Evolutionary conservation across 306 rosid species (phyloP).

Genomic region (Ormosia emarginata): DNA sequence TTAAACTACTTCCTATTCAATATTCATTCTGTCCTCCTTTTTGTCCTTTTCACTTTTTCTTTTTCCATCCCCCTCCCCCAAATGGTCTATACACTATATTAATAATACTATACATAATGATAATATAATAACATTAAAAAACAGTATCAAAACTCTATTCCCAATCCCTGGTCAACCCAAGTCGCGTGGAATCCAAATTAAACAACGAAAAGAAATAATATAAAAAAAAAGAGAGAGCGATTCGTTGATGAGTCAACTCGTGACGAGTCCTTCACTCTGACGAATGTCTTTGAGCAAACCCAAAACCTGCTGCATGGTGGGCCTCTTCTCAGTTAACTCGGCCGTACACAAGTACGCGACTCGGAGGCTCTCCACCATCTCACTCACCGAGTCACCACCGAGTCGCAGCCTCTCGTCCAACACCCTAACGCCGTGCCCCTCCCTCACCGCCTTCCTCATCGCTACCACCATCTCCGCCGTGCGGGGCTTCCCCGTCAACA

Average conservation of each 20-base stretch:
- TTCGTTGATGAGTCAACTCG: constrained; percentile 6
- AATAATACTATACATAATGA: background rate
- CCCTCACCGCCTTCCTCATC: constrained; percentile 62
- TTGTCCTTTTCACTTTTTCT: background rate
- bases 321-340: constrained; percentile 70
- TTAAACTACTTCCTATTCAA: background rate
- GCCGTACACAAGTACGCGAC: constrained; percentile 77
- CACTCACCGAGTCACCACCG: constrained; percentile 34
- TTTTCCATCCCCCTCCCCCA: background rate
- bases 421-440: constrained; percentile 35
- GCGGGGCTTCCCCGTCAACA: constrained; percentile 57
- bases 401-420: constrained; percentile 51
- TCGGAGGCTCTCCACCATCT: constrained; percentile 75
- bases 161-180: background rate
- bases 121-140: background rate
- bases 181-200: background rate
- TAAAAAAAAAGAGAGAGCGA: background rate
- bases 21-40: constrained; percentile 12
- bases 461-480: constrained; percentile 58
- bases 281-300: constrained; percentile 79
- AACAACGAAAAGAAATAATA: background rate
- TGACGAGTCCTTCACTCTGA: constrained; percentile 23
- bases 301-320: constrained; percentile 71
- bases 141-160: background rate
- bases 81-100: background rate